These are phyloP conservation scores for Podospora australis DNA, from an alignment of 495 filamentous ascomycete species.

Conservation along the genomic window DNA sequence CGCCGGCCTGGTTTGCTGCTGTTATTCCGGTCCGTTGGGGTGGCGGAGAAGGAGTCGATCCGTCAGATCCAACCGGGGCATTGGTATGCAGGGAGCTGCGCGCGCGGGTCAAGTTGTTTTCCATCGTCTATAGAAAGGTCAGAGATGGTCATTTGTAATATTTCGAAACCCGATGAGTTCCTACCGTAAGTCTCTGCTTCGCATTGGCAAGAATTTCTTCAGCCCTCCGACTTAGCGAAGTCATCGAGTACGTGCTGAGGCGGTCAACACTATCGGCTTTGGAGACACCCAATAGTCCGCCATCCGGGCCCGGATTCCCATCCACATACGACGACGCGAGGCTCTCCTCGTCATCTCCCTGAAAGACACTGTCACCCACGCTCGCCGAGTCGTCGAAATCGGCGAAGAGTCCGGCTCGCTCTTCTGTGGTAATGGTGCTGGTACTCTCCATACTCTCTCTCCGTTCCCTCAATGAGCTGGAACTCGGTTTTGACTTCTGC, in stretches of 20 bases:
- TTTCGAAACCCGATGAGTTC: no score
- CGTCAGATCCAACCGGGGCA: constrained; percentile 49
- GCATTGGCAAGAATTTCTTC: constrained; percentile 88
- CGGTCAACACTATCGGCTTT: constrained; percentile 25
- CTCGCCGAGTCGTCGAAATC: constrained; percentile 53
- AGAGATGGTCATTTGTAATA: no score
- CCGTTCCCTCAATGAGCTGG: constrained; percentile 30
- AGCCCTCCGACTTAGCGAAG: constrained; percentile 70
- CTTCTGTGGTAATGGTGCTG: constrained; percentile 46
- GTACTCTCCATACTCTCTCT: constrained; percentile 40
- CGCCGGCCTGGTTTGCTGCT: constrained; percentile 17
- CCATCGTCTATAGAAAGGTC: constrained; percentile 64
- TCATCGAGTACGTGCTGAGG: constrained; percentile 52
- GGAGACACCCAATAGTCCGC: constrained; percentile 17
- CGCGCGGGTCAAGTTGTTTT: constrained; percentile 77
- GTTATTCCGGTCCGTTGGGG: constrained; percentile 31
- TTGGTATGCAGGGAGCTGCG: constrained; percentile 63
- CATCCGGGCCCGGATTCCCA: constrained; percentile 25
- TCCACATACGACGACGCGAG: constrained; percentile 45
- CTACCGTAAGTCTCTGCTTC: constrained; percentile 78
- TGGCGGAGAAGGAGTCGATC: constrained; percentile 39
- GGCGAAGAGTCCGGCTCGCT: constrained; percentile 39
- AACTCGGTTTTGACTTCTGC: constrained; percentile 35
- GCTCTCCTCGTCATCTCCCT: constrained; percentile 55
- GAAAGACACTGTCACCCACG: constrained; percentile 51